These are phyloP conservation scores for Neofusicoccum sp. DNA, from an alignment of 2,329 filamentous ascomycete genomes.

Conservation along the genomic window DNA sequence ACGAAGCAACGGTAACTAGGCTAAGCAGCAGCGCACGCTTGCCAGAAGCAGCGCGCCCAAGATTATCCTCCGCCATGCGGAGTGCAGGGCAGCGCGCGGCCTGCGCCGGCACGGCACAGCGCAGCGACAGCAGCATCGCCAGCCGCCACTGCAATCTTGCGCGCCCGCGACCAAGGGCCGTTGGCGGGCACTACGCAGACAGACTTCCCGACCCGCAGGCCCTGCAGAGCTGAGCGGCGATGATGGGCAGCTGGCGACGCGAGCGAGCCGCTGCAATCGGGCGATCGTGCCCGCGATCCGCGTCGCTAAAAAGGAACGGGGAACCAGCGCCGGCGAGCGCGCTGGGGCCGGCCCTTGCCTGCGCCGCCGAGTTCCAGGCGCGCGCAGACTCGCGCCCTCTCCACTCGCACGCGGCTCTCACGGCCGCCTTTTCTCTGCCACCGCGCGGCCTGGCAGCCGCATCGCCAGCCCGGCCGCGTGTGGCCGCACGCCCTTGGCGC, in stretches of 20 bases:
- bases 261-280: slow-evolving; percentile 2
- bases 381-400: background rate
- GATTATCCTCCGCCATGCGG: background rate
- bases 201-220: background rate
- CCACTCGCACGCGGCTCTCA: background rate
- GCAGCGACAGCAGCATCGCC: background rate
- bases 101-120: background rate
- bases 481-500: background rate
- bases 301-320: slow-evolving; percentile 5
- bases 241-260: background rate
- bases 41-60: background rate
- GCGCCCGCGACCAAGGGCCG: background rate
- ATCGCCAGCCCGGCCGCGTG: background rate
- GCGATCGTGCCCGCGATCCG: slow-evolving; percentile 6
- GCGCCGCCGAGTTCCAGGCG: background rate
- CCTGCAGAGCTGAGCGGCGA: background rate
- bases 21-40: slow-evolving; percentile 8
- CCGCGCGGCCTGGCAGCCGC: background rate
- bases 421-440: background rate
- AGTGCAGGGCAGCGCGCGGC: background rate
- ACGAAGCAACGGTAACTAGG: slow-evolving; percentile 12
- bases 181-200: slow-evolving; percentile 13
- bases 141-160: slow-evolving; percentile 6
- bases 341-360: background rate
- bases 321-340: background rate